Conservation (phyloP, 2,329 filamentous ascomycete genomes). For the Fusarium sp. region DNA sequence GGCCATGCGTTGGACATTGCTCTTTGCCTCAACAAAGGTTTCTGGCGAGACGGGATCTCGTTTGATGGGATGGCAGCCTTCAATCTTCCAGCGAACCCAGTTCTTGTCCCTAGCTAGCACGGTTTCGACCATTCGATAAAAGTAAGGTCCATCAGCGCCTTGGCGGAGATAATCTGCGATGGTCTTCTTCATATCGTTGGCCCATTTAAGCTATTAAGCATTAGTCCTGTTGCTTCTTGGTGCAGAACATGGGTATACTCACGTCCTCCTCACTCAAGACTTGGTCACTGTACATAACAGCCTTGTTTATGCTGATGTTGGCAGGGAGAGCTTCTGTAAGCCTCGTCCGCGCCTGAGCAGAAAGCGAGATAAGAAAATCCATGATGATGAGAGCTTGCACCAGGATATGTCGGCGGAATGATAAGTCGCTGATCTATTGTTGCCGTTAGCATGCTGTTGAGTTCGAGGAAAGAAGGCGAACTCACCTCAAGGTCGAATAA, state of each 20-base stretch:
- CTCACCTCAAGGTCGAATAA: constrained; percentile 92
- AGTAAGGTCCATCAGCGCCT: constrained; percentile 89
- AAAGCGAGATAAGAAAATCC: constrained; percentile 94
- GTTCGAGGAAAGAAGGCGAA: background rate
- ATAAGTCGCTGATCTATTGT: constrained; percentile 85
- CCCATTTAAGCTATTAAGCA: constrained; percentile 81
- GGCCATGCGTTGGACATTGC: constrained; percentile 75
- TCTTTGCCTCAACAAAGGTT: constrained; percentile 79
- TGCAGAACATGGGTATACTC: constrained; percentile 55
- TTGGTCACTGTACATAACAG: constrained; percentile 85
- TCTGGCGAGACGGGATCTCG: constrained; percentile 78
- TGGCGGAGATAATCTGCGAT: constrained; percentile 89
- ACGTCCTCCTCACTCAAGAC: constrained; percentile 85
- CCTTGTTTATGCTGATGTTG: constrained; percentile 81
- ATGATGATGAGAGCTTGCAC: constrained; percentile 95
- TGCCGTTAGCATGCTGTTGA: constrained; percentile 43
- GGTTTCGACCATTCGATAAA: constrained; percentile 96
- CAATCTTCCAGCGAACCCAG: constrained; percentile 98
- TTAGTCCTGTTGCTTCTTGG: constrained; percentile 16
- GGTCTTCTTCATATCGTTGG: constrained; percentile 79
- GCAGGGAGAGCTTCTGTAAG: constrained; percentile 65
- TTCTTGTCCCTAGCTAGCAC: constrained; percentile 97
- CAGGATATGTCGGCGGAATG: constrained; percentile 93
- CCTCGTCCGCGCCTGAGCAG: constrained; percentile 85
- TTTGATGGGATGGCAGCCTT: constrained; percentile 91